Evolutionary conservation across 108 stramenopile genomes (phyloP).

Genomic region (Epithemia pelagica): DNA sequence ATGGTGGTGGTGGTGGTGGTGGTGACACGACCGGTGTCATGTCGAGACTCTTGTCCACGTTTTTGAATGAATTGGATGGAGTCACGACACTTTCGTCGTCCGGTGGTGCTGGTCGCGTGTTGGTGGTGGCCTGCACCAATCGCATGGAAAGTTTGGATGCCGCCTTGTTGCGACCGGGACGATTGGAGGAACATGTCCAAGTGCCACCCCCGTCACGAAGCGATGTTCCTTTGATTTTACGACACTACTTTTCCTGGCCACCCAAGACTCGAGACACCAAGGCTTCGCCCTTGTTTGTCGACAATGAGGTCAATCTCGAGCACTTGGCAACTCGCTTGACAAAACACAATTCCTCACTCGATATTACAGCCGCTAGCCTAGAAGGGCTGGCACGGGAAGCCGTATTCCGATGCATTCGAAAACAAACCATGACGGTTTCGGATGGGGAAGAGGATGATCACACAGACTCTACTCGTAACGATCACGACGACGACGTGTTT

Average conservation of each 20-base stretch:
- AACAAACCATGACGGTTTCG: neutral
- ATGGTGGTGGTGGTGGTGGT: constrained; percentile 14
- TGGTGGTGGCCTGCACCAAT: constrained; percentile 97
- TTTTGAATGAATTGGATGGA: constrained; percentile 98
- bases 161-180: constrained; percentile 93
- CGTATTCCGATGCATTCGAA: constrained; percentile 2
- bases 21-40: constrained; percentile 41
- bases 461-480: neutral
- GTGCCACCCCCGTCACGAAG: constrained; percentile 32
- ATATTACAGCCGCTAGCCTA: neutral
- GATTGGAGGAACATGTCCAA: constrained; percentile 81
- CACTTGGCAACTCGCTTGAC: neutral
- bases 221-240: constrained; percentile 45
- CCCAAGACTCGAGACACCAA: neutral
- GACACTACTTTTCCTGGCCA: neutral
- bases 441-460: neutral
- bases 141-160: constrained; percentile 85
- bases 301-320: neutral
- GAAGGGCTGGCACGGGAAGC: constrained; percentile 3
- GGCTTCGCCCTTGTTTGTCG: neutral
- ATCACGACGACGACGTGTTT: neutral
- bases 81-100: constrained; percentile 40
- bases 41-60: constrained; percentile 81
- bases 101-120: constrained; percentile 55
- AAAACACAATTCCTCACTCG: neutral